phyloP scores from a whole-genome alignment of 495 filamentous ascomycete genomes.

The Annulohypoxylon stygium region DNA sequence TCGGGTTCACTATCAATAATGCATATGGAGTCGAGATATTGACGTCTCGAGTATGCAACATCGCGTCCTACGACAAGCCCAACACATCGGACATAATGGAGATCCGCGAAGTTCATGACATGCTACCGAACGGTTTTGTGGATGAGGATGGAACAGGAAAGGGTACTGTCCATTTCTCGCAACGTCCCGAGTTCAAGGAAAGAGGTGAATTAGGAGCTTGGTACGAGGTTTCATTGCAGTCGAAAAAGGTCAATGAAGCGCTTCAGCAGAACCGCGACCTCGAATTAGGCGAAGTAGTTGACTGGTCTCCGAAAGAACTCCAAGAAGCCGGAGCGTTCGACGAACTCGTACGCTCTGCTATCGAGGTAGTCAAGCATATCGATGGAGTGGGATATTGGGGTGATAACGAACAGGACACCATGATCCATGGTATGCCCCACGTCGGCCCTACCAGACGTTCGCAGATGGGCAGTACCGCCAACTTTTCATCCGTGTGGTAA shows the following conservation, averaged over 20 bases:
- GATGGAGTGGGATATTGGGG: constrained; percentile 53
- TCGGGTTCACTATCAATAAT: constrained; percentile 45
- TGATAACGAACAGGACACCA: constrained; percentile 44
- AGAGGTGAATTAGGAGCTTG: constrained; percentile 47
- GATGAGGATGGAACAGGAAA: background rate
- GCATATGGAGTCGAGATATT: constrained; percentile 42
- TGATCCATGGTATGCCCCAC: constrained; percentile 5
- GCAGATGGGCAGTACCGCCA: background rate
- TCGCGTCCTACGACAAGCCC: constrained; percentile 30
- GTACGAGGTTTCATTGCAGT: constrained; percentile 60
- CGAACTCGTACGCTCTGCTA: constrained; percentile 49
- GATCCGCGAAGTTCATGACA: constrained; percentile 59
- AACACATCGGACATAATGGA: constrained; percentile 48
- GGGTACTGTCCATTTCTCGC: background rate
- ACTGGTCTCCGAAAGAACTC: constrained; percentile 53
- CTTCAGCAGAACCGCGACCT: constrained; percentile 56
- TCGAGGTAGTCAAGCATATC: constrained; percentile 52
- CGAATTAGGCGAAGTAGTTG: constrained; percentile 55
- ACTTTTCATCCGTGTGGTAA: background rate
- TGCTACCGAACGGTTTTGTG: constrained; percentile 28
- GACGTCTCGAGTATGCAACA: constrained; percentile 53
- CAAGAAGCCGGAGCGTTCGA: constrained; percentile 39
- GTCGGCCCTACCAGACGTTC: background rate
- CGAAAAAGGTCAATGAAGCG: constrained; percentile 40
- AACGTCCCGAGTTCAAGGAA: constrained; percentile 6